Evolutionary conservation across 495 filamentous ascomycete genomes (phyloP), one percentile per base, ranked within the genome.

Genomic region (Eremomyces bilateralis): DNA sequence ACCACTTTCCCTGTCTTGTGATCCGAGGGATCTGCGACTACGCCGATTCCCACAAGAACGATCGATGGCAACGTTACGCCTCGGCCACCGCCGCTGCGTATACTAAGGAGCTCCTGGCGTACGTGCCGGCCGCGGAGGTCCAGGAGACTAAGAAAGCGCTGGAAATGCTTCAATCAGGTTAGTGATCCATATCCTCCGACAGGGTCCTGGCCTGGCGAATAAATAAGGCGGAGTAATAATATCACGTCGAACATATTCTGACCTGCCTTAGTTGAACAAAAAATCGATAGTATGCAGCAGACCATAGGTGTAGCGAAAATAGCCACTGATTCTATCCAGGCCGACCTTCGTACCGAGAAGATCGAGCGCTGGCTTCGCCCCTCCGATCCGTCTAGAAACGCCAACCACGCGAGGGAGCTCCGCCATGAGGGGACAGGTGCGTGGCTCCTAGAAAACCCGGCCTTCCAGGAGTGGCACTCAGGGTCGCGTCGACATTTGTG

Each of bases 401-500:
- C 53, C 30, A 52, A 57, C 35, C 37, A 36, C 2, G 33, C 43
- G 1, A 51, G 32, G 22, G 30, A 27, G 4, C 54, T 54, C 42
- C 28, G 31, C 17, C 46, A 54, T 35, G 29, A 31, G 16, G 28
- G 35, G 0, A 53, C 50, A 1, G 56, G 56, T 0, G 17, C 40
- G 4, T 60, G 56, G 56, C 42, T 59, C 11, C 22, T 59, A 25
- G 42, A 54, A 1, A 33, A 47, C 4, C 1, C 21, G 4, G n/a
- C 21, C 16, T 61, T 53, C 29, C 12, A 4, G 17, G 38, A n/a
- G n/a, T 61, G 57, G 57, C n/a, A n/a, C n/a, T n/a, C n/a, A n/a
- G n/a, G n/a, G n/a, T n/a, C n/a, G n/a, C n/a, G n/a, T n/a, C n/a
- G n/a, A n/a, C n/a, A n/a, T 15, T 37, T 61, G 0, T 61, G 57